A percentile compares a stretch with the other conserved stretches of the same genome.
These are phyloP conservation scores for Zygosaccharomyces bailii DNA, from an alignment of 805 yeast genomes.

Conservation along the genomic window DNA sequence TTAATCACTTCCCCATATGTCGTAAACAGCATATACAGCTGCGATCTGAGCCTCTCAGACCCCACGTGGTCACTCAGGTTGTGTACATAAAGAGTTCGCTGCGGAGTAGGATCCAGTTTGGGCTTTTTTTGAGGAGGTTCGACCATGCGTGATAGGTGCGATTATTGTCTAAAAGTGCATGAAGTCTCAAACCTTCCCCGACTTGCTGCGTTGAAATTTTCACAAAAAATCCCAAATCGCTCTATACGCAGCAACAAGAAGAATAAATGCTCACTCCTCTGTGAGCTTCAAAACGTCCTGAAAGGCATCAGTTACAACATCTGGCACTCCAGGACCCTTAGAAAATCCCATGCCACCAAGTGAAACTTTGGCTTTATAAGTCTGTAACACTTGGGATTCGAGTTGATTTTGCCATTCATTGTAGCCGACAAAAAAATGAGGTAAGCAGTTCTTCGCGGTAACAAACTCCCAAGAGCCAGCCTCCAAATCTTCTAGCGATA, in stretches of 20 bases:
- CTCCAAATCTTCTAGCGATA: slow-evolving; percentile 31
- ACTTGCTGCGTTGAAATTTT: background rate
- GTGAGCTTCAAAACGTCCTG: slow-evolving; percentile 45
- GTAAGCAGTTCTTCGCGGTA: slow-evolving; percentile 60
- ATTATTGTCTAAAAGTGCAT: background rate
- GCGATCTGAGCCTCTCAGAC: slow-evolving; percentile 43
- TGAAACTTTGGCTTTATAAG: slow-evolving; percentile 43
- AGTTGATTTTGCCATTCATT: slow-evolving; percentile 40
- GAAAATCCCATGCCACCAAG: slow-evolving; percentile 81
- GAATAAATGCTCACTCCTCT: slow-evolving; percentile 1
- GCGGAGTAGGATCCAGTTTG: slow-evolving; percentile 24
- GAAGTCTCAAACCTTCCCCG: background rate
- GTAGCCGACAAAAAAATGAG: slow-evolving; percentile 76
- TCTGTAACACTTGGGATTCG: slow-evolving; percentile 32
- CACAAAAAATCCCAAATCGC: background rate
- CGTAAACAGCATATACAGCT: slow-evolving; percentile 55
- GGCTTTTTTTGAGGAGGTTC: slow-evolving; percentile 17
- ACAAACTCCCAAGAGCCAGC: slow-evolving; percentile 38
- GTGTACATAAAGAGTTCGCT: slow-evolving; percentile 50
- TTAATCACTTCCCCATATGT: slow-evolving; percentile 64
- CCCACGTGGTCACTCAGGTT: slow-evolving; percentile 59
- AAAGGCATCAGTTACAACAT: slow-evolving; percentile 65
- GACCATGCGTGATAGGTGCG: background rate
- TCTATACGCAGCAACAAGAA: background rate
- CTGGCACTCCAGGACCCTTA: slow-evolving; percentile 85